Percentiles rank a stretch among this genome's conserved stretches.
Conservation (phyloP, 352 stramenopile species). For the Globisporangium nagaii region DNA sequence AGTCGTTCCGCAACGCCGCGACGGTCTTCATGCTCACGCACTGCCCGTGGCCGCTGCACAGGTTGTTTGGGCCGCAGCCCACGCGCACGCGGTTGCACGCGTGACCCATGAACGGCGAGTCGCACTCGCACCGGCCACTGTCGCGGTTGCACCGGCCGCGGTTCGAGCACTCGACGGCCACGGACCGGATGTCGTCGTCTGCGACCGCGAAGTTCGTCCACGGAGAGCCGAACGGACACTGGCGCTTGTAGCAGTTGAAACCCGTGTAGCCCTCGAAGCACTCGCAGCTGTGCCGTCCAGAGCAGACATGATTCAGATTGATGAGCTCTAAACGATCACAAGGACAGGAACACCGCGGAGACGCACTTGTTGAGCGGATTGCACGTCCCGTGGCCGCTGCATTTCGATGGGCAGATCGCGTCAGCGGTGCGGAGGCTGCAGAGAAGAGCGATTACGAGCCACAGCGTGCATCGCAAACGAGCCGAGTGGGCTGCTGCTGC, state of each 20-base stretch:
- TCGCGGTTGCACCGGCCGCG: slow-evolving; percentile 70
- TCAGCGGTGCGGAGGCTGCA: slow-evolving; percentile 1
- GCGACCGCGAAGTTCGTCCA: slow-evolving; percentile 52
- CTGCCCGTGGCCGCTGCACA: slow-evolving; percentile 87
- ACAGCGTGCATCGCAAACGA: too few species aligned
- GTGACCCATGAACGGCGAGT: slow-evolving; percentile 58
- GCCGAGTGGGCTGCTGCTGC: too few species aligned
- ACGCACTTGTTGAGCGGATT: slow-evolving; percentile 47
- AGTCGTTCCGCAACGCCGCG: slow-evolving; percentile 47
- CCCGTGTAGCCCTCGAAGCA: slow-evolving; percentile 85
- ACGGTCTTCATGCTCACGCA: slow-evolving; percentile 77
- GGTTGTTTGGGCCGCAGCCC: slow-evolving; percentile 47
- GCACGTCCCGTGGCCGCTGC: slow-evolving; percentile 61
- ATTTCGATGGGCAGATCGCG: slow-evolving; percentile 50
- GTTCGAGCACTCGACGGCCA: slow-evolving; percentile 58
- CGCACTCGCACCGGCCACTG: slow-evolving; percentile 76
- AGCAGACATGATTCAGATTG: neutral
- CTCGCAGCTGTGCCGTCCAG: slow-evolving; percentile 46
- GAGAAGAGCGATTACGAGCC: slow-evolving; percentile 2
- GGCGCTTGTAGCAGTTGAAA: slow-evolving; percentile 79
- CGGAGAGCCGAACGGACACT: slow-evolving; percentile 63
- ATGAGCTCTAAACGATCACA: too few species aligned
- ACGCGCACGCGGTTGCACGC: slow-evolving; percentile 59
- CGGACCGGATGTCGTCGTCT: slow-evolving; percentile 33
- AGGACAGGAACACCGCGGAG: too few species aligned